Percentiles rank a stretch among this genome's conserved stretches.
Conservation (phyloP, 2,329 filamentous ascomycete genomes). For the Aureobasidium sp. region DNA sequence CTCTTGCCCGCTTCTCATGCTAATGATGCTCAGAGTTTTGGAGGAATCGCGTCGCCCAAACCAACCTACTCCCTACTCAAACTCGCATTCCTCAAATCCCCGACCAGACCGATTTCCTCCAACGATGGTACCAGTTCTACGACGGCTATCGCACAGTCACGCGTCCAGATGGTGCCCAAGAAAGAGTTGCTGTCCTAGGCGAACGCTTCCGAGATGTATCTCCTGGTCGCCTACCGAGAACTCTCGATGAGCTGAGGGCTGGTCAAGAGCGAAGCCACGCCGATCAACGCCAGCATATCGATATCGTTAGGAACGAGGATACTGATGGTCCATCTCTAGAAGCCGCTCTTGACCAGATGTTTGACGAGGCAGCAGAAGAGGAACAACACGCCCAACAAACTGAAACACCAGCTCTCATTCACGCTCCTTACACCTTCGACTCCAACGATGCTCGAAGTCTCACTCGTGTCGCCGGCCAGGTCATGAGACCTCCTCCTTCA, state of each 20-base stretch:
- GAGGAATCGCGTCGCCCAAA: slow-evolving; percentile 38
- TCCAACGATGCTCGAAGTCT: neutral
- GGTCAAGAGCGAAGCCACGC: slow-evolving; percentile 26
- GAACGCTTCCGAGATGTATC: slow-evolving; percentile 42
- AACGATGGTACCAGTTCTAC: slow-evolving; percentile 45
- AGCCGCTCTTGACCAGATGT: slow-evolving; percentile 30
- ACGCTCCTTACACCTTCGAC: neutral
- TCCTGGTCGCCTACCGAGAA: slow-evolving; percentile 42
- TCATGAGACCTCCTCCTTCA: slow-evolving; percentile 20
- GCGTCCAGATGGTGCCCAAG: slow-evolving; percentile 37
- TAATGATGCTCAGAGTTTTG: slow-evolving; percentile 37
- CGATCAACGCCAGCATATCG: slow-evolving; percentile 22
- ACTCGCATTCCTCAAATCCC: slow-evolving; percentile 42
- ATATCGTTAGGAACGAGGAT: slow-evolving; percentile 16
- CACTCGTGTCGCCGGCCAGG: slow-evolving; percentile 13
- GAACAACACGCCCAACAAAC: neutral
- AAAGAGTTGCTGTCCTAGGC: slow-evolving; percentile 40
- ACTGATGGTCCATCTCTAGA: slow-evolving; percentile 25
- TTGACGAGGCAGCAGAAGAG: slow-evolving; percentile 27
- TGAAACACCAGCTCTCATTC: neutral
- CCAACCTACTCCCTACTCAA: slow-evolving; percentile 37
- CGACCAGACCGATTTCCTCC: slow-evolving; percentile 41
- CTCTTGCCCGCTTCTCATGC: neutral
- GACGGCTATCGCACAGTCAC: slow-evolving; percentile 38
- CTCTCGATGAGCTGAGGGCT: slow-evolving; percentile 38